Evolutionary conservation across 352 stramenopile genomes (phyloP).

Genomic region (Phytophthora sansomeana): DNA sequence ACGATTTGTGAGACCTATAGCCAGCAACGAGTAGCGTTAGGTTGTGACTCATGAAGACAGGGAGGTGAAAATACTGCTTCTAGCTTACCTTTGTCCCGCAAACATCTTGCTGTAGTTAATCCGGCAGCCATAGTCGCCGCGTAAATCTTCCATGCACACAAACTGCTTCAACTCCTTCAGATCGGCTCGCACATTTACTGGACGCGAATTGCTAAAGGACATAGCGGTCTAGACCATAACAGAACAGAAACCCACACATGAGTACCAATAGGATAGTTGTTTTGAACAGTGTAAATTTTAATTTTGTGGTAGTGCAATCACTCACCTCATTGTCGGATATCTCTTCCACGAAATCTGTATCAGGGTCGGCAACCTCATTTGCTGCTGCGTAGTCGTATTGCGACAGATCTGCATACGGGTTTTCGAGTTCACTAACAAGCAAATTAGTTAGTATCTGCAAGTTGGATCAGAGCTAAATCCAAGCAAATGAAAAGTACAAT

Average conservation of each 20-base stretch:
- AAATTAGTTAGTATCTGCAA: constrained; percentile 11
- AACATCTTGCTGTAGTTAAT: constrained; percentile 83
- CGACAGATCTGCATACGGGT: constrained; percentile 46
- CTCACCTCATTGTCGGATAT: constrained; percentile 76
- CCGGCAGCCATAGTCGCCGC: constrained; percentile 57
- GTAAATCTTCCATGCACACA: constrained; percentile 67
- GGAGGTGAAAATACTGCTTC: background rate
- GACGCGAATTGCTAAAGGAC: constrained; percentile 23
- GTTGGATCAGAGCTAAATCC: background rate
- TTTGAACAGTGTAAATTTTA: too few relatives aligned
- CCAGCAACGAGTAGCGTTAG: background rate
- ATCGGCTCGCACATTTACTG: constrained; percentile 44
- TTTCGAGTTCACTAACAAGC: constrained; percentile 46
- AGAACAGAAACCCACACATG: constrained; percentile 2
- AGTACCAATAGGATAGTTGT: background rate
- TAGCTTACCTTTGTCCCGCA: constrained; percentile 60
- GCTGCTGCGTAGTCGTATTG: constrained; percentile 41
- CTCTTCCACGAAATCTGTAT: constrained; percentile 57
- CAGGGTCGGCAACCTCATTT: constrained; percentile 27
- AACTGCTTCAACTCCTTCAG: constrained; percentile 73
- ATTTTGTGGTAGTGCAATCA: background rate
- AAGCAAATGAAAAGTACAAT: background rate
- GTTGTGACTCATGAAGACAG: background rate
- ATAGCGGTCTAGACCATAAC: constrained; percentile 6
- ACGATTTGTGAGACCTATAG: constrained; percentile 52